A percentile compares a stretch with the other conserved stretches of the same genome.
phyloP scores from a whole-genome alignment of 2,329 filamentous ascomycete genomes.

The Exophiala phaeomuriformis region DNA sequence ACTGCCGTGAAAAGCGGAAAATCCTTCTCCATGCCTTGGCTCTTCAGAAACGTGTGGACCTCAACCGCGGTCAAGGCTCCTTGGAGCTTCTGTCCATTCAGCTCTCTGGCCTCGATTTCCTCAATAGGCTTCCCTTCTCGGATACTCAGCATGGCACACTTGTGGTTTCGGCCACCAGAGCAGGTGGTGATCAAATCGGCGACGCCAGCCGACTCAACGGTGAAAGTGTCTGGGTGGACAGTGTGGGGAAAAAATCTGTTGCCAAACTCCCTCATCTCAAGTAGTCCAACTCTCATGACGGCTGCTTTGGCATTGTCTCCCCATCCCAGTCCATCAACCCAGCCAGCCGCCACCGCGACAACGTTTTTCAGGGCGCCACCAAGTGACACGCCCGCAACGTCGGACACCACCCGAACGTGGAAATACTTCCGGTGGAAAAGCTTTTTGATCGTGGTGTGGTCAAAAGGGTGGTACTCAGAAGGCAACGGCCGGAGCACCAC shows the following conservation, averaged over 20 bases:
- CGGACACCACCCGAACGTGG: constrained; percentile 85
- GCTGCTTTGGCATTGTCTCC: constrained; percentile 99
- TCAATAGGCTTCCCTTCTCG: constrained; percentile 71
- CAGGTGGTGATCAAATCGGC: constrained; percentile 94
- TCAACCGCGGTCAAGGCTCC: constrained; percentile 87
- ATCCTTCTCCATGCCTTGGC: constrained; percentile 66
- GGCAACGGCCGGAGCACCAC: constrained; percentile 69
- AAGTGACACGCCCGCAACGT: constrained; percentile 94
- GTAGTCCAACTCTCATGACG: constrained; percentile 88
- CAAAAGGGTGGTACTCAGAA: constrained; percentile 73
- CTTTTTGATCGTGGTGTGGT: constrained; percentile 72
- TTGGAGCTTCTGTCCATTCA: constrained; percentile 96
- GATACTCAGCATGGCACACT: constrained; percentile 82
- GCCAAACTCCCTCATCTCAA: constrained; percentile 96
- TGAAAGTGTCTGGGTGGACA: constrained; percentile 77
- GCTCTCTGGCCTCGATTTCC: constrained; percentile 78
- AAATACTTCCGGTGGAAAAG: constrained; percentile 97
- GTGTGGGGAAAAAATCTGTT: constrained; percentile 85
- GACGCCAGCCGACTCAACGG: constrained; percentile 91
- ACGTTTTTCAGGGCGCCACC: constrained; percentile 96
- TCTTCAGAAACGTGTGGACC: constrained; percentile 81
- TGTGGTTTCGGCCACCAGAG: constrained; percentile 85
- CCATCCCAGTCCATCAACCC: constrained; percentile 92
- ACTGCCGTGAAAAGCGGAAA: constrained; percentile 93
- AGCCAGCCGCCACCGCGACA: constrained; percentile 86